Evolutionary conservation across 2,329 filamentous ascomycete species (phyloP).

Genomic region (Aureobasidium sp.): DNA sequence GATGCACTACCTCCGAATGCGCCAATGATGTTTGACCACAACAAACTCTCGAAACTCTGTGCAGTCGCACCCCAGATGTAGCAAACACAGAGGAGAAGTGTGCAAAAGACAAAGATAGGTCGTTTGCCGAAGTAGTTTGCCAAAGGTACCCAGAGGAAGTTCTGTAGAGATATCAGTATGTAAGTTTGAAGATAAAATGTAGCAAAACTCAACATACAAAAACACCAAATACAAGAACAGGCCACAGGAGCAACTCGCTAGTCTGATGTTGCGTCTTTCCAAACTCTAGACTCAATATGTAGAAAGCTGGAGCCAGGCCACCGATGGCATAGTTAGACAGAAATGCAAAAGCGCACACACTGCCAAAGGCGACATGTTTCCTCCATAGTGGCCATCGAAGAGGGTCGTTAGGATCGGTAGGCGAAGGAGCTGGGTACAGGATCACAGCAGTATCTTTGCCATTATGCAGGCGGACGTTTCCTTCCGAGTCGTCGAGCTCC

Average conservation of each 20-base stretch:
- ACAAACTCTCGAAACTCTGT: conserved; percentile 34
- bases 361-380: conserved; percentile 40
- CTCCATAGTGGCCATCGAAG: conserved; percentile 42
- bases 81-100: conserved; percentile 37
- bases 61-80: conserved; percentile 44
- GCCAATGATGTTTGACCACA: conserved; percentile 41
- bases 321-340: conserved; percentile 41
- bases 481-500: conserved; percentile 33
- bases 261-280: conserved; percentile 40
- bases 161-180: conserved; percentile 21
- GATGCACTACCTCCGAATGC: conserved; percentile 41
- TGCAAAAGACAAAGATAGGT: conserved; percentile 41
- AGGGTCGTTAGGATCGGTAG: conserved; percentile 43
- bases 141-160: conserved; percentile 47
- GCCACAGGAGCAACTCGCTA: conserved; percentile 33
- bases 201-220: conserved; percentile 24
- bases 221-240: conserved; percentile 43
- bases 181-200: neutral
- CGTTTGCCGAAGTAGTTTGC: conserved; percentile 43
- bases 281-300: conserved; percentile 41
- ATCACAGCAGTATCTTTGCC: conserved; percentile 29
- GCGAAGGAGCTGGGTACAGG: conserved; percentile 42
- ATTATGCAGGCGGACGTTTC: conserved; percentile 32
- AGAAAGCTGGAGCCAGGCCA: conserved; percentile 39
- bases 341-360: conserved; percentile 42